Conservation (phyloP, 2,329 filamentous ascomycete species). For the Leptographium procerum region DNA sequence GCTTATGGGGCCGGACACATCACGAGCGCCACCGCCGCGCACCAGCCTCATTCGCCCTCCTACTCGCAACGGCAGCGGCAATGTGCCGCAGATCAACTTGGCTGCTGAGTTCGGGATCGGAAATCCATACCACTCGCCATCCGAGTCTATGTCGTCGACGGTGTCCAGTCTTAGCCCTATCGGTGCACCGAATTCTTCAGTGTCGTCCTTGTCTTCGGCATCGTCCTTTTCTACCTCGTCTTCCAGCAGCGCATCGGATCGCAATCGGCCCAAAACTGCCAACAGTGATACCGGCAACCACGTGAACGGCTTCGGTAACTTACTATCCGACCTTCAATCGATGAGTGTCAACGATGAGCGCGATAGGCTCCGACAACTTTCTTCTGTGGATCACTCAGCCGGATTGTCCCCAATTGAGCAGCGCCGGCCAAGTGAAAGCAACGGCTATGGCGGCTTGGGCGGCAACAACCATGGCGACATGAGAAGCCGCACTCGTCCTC, state of each 20-base stretch:
- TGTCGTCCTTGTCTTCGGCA: neutral
- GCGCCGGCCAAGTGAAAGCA: neutral
- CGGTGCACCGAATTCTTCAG: neutral
- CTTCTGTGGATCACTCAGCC: neutral
- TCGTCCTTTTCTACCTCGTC: neutral
- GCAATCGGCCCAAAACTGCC: neutral
- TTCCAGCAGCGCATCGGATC: neutral
- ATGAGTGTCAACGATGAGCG: neutral
- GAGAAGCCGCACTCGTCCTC: neutral
- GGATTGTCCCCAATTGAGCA: no score
- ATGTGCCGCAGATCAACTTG: constrained; percentile 38
- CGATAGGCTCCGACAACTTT: neutral
- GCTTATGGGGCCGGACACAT: constrained; percentile 34
- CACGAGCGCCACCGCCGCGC: constrained; percentile 40
- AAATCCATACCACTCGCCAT: constrained; percentile 53
- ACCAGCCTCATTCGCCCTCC: constrained; percentile 33
- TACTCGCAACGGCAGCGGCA: constrained; percentile 23
- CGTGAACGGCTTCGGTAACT: neutral
- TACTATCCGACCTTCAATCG: neutral
- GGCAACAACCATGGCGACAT: neutral
- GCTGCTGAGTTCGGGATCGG: constrained; percentile 48
- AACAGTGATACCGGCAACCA: neutral
- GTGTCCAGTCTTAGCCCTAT: constrained; percentile 30
- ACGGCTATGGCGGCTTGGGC: neutral
- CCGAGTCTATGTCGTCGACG: constrained; percentile 54